Percentiles rank a stretch among this genome's conserved stretches.
Evolutionary conservation across 192 early-diverging fungal species (phyloP).

Genomic region (Rhizophagus sp.): DNA sequence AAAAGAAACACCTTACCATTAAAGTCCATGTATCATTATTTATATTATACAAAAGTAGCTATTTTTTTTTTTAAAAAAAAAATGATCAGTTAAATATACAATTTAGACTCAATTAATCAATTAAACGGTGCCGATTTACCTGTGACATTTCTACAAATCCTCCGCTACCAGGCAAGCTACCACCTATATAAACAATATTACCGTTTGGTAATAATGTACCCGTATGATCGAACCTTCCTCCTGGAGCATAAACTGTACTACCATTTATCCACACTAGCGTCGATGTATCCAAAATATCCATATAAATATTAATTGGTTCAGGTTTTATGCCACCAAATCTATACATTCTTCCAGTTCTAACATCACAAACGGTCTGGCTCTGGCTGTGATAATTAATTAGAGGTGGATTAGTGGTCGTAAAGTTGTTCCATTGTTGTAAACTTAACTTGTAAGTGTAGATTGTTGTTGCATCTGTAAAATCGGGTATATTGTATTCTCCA

Average conservation of each 20-base stretch:
- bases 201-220: slow-evolving; percentile 4
- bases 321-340: neutral
- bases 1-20: neutral
- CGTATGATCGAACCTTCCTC: slow-evolving; percentile 3
- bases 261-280: neutral
- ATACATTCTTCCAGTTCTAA: too few relatives aligned
- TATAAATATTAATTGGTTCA: neutral
- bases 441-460: neutral
- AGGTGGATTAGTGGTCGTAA: neutral
- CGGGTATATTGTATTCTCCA: too few relatives aligned
- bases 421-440: neutral
- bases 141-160: neutral
- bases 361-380: too few relatives aligned
- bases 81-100: neutral
- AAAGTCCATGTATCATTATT: slow-evolving; percentile 1
- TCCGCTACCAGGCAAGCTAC: neutral
- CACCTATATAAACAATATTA: neutral
- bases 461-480: too few relatives aligned
- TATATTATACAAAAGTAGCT: slow-evolving; percentile 7
- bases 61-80: neutral
- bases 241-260: neutral
- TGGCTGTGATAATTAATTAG: too few relatives aligned
- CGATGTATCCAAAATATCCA: neutral
- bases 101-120: too few relatives aligned
- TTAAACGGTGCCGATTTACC: neutral